phyloP scores from a whole-genome alignment of 306 rosid species.

The Cucurbita ficifolia region DNA sequence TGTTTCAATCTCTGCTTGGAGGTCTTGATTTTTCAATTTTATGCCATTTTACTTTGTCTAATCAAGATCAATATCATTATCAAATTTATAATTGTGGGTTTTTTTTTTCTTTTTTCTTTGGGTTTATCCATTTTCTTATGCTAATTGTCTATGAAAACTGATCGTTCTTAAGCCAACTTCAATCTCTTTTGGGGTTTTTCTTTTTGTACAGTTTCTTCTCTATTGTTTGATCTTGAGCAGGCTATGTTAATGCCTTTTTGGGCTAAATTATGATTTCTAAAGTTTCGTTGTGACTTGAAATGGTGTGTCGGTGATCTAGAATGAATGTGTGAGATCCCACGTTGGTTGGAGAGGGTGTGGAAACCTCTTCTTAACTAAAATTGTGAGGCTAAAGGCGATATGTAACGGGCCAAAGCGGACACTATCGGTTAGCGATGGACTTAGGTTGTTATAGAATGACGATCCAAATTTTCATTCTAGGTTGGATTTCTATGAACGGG shows the following conservation, averaged over 20 bases:
- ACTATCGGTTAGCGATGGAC: too few relatives aligned
- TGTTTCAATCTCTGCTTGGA: slow-evolving; percentile 61
- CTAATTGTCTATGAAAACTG: slow-evolving; percentile 51
- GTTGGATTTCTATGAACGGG: too few relatives aligned
- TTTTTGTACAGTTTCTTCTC: slow-evolving; percentile 27
- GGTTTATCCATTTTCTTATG: slow-evolving; percentile 20
- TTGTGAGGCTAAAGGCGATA: too few relatives aligned
- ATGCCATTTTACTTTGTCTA: not conserved
- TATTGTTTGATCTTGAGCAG: not conserved
- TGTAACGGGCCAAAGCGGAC: too few relatives aligned
- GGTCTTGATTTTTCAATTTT: slow-evolving; percentile 26
- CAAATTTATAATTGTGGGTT: slow-evolving; percentile 7
- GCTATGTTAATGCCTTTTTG: not conserved
- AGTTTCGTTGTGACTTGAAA: too few relatives aligned
- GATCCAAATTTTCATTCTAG: too few relatives aligned
- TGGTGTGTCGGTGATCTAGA: not conserved
- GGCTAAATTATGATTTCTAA: too few relatives aligned
- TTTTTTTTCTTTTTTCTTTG: slow-evolving; percentile 2
- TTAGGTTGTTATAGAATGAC: too few relatives aligned
- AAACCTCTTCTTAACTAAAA: too few relatives aligned
- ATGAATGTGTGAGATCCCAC: too few relatives aligned
- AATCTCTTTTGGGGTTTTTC: not conserved
- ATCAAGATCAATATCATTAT: not conserved
- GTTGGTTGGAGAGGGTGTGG: too few relatives aligned
- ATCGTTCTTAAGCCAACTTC: slow-evolving; percentile 27